Percentiles rank a stretch among this genome's conserved stretches.
Evolutionary conservation across 73 alveolate genomes (phyloP).

Genomic region (Tetrahymena borealis): DNA sequence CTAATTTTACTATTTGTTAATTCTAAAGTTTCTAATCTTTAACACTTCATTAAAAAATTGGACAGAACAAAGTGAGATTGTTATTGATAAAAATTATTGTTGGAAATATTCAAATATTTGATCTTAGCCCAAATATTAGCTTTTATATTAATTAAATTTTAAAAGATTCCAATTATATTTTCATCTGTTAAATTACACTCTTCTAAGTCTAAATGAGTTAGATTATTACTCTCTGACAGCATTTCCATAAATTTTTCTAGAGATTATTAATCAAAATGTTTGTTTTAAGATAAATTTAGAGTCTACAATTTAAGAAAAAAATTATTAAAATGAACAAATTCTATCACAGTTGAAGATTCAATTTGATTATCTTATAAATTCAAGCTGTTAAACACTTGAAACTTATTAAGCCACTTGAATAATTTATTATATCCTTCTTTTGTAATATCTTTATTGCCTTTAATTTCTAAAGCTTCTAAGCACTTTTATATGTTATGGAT

Average conservation of each 20-base stretch:
- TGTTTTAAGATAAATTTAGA: not conserved
- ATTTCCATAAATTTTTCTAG: not conserved
- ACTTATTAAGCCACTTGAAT: not conserved
- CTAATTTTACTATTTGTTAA: not conserved
- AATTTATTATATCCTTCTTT: not conserved
- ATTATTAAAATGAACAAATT: not conserved
- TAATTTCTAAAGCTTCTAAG: not conserved
- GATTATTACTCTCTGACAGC: not conserved
- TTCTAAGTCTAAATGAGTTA: not conserved
- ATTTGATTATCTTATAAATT: not conserved
- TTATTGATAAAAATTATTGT: not conserved
- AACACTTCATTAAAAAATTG: not conserved
- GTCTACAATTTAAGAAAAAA: no score
- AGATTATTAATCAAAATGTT: not conserved
- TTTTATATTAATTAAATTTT: not conserved
- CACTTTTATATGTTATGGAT: not conserved
- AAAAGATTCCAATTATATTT: not conserved
- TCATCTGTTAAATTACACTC: not conserved
- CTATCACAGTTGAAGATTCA: not conserved
- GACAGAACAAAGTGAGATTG: not conserved
- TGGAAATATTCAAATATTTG: not conserved
- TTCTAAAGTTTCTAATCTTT: not conserved
- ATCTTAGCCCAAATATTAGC: not conserved
- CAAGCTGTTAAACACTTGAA: not conserved
- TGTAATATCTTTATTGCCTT: not conserved